phyloP scores from a whole-genome alignment of 2,329 filamentous ascomycete species.

The Fusarium virguliforme region DNA sequence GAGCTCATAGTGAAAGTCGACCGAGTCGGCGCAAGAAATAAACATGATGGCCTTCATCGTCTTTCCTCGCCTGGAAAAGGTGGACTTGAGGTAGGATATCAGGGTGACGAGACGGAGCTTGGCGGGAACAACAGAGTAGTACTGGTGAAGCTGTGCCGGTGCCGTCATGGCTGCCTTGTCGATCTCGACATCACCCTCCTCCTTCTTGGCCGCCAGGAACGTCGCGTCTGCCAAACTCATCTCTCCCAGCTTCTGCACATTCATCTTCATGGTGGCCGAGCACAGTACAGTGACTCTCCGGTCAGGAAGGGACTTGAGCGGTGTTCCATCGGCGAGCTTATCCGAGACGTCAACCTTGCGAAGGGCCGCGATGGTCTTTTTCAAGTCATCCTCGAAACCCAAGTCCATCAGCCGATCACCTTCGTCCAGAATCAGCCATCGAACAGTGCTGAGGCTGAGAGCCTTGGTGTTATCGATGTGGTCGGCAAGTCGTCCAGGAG shows the following conservation, averaged over 20 bases:
- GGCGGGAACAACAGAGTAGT: slow-evolving; percentile 87
- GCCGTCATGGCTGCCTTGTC: slow-evolving; percentile 78
- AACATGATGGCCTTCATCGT: slow-evolving; percentile 98
- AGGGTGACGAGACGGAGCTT: slow-evolving; percentile 94
- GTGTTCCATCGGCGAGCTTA: slow-evolving; percentile 71
- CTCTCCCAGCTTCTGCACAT: slow-evolving; percentile 92
- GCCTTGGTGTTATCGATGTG: slow-evolving; percentile 94
- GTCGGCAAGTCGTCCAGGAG: slow-evolving; percentile 90
- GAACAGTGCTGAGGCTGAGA: slow-evolving; percentile 87
- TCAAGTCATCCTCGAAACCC: slow-evolving; percentile 95
- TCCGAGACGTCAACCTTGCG: slow-evolving; percentile 74
- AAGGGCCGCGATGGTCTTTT: slow-evolving; percentile 86
- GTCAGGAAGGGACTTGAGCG: slow-evolving; percentile 77
- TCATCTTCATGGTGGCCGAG: slow-evolving; percentile 98
- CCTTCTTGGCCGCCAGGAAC: slow-evolving; percentile 81
- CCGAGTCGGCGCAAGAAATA: slow-evolving; percentile 95
- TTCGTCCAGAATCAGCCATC: slow-evolving; percentile 96
- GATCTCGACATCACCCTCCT: slow-evolving; percentile 62
- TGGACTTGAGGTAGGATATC: slow-evolving; percentile 85
- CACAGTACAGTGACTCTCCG: slow-evolving; percentile 91
- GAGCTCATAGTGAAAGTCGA: slow-evolving; percentile 95
- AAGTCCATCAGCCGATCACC: slow-evolving; percentile 99
- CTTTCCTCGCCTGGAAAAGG: slow-evolving; percentile 89
- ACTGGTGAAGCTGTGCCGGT: slow-evolving; percentile 93
- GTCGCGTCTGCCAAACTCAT: slow-evolving; percentile 95